Base-by-base conservation (phyloP, 352 stramenopile genomes). In the Pythium rishiriense region DNA sequence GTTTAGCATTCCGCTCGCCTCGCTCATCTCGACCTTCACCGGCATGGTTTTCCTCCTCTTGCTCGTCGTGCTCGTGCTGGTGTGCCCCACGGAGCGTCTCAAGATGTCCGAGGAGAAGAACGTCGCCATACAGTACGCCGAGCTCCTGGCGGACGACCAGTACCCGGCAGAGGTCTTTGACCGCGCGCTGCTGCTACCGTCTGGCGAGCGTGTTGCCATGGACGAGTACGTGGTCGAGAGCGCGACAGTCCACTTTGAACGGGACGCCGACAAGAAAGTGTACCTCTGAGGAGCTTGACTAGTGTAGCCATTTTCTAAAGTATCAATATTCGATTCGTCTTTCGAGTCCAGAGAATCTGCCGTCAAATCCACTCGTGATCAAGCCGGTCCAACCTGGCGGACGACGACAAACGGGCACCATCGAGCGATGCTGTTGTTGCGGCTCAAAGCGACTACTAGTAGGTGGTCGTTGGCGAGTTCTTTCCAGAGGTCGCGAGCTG, bases 191-290 rank as follows among this genome's bases (percentile, higher is more conserved):
- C 29, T 49, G 29, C 35, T 79, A 2, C 54, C 62, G 24, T 54
- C 33, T 1, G 64, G 69, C 12, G 69, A 81, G 7, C 26, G 56
- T 0, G 53, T 81, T 29, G 28, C 62, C 1, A 72, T 81, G 29
- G 74, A 83, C 11, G 74, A 81, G 35, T 83, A 75, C 58, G 66
- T 48, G 7, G 69, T 84, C 43, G 75, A 87, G 19, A 74, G 63
- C 22, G 78, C 80, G 53, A 70, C 60, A n/a, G 64, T 76, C 37
- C 62, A 72, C 55, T 62, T 66, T 37, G 33, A 12, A 6, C 26
- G 28, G 6, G 55, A 64, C 15, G 19, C 35, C 25, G 58, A 67
- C 37, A 67, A 53, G 21, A 67, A 66, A 24, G n/a, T 66, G 2
- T 63, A 54, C 25, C 17, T 66, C 7, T 70, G 25, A 69, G 14